Base-by-base conservation (phyloP, 805 yeast species). In the Torulaspora franciscae region DNA sequence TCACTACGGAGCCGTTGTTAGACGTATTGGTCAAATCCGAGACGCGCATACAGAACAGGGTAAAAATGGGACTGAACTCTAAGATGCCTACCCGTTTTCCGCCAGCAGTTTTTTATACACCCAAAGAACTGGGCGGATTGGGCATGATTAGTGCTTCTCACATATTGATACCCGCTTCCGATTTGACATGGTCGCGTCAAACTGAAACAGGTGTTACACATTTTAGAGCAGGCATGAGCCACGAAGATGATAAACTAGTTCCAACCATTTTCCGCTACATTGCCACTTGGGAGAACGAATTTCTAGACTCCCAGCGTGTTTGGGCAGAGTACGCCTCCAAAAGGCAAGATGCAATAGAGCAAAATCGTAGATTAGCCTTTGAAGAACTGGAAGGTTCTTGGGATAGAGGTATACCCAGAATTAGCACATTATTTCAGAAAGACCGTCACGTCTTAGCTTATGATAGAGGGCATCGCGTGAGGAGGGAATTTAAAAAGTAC, bases 11-110 rank as follows among this genome's bases (percentile, higher is more conserved):
- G 42, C 59, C 83, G 4, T 68, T 93, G 27, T 69, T 93, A 8
- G 96, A 90, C 61, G 71, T 80, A 3, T 69, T 93, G 37, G 99
- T 93, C 8, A 87, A 85, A 58, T 79, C 95, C 53, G 99, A 93
- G 59, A 90, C 96, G 0, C 83, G 85, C 58, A 83, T 93, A 36
- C 99, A 93, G 66, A 93, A 90, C 43, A 75, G 95, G 52, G 96
- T 93, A 14, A 93, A 93, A 61, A 77, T 91, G 69, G 99, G 99
- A 0, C 73, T 93, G 49, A 93, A 93, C 58, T 91, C 98, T 10
- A 93, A 93, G 66, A 93, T 93, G 99, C 99, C 99, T 0, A 82
- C 96, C 0, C 74, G 99, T 45, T 93, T 93, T 68, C 99, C 99
- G 3, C 99, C 99, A 0, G 97, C 97, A 3, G 99, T 93, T 0